phyloP scores from a whole-genome alignment of 306 rosid species.

The Glycine soja region DNA sequence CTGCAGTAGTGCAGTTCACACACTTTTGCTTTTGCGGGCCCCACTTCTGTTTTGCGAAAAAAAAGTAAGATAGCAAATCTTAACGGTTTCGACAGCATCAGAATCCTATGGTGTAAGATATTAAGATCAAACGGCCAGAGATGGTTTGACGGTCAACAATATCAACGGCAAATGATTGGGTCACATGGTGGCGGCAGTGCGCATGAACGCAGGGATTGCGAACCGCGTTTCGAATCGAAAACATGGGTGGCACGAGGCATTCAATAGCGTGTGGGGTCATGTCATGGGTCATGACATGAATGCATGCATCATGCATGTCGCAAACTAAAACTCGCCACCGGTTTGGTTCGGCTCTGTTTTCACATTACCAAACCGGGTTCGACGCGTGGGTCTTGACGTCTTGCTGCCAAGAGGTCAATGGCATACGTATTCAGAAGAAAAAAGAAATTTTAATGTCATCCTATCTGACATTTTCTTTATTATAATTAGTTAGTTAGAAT shows the following conservation, averaged over 20 bases:
- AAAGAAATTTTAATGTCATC: no score
- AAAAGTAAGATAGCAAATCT: constrained; percentile 1
- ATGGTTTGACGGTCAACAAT: background rate
- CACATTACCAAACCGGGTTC: background rate
- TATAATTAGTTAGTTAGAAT: no score
- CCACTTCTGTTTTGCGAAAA: background rate
- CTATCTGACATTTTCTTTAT: no score
- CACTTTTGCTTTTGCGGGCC: constrained; percentile 8
- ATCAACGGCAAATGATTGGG: background rate
- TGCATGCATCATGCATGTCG: constrained; percentile 38
- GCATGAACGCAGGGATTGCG: background rate
- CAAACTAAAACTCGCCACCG: background rate
- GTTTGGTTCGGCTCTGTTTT: background rate
- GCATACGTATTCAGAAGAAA: background rate
- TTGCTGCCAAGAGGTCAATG: background rate
- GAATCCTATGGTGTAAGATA: constrained; percentile 31
- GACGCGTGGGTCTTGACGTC: background rate
- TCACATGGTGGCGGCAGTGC: background rate
- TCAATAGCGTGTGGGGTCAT: constrained; percentile 36
- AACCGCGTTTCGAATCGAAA: background rate
- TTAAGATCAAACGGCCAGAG: background rate
- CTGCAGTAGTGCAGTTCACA: background rate
- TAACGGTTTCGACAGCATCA: constrained; percentile 20
- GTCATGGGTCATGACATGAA: constrained; percentile 27
- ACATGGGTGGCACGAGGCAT: constrained; percentile 21